Percentiles rank a stretch among this genome's conserved stretches.
Evolutionary conservation across 2,329 filamentous ascomycete genomes (phyloP).

Genomic region (Aspergillus fructus): DNA sequence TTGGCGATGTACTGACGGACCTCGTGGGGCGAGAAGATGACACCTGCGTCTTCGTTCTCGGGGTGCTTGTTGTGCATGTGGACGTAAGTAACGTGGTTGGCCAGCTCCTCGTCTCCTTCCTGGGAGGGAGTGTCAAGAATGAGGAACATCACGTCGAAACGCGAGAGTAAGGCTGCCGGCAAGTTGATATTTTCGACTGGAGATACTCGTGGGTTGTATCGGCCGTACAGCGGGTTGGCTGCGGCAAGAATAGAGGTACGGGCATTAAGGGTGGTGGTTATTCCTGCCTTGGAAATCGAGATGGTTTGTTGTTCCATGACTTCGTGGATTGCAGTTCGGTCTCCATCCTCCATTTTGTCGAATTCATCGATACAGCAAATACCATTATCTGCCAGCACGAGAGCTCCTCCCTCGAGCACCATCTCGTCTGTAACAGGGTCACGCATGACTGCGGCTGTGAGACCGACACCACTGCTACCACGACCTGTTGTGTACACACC

Average conservation of each 20-base stretch:
- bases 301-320: conserved; percentile 88
- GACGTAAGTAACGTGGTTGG: conserved; percentile 91
- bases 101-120: conserved; percentile 88
- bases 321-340: conserved; percentile 79
- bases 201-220: conserved; percentile 95
- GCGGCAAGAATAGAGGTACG: conserved; percentile 94
- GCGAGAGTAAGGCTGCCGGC: conserved; percentile 90
- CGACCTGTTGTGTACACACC: conserved; percentile 83
- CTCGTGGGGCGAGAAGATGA: conserved; percentile 90
- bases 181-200: conserved; percentile 99
- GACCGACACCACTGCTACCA: conserved; percentile 76
- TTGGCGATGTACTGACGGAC: conserved; percentile 95
- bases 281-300: conserved; percentile 84
- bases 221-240: conserved; percentile 94
- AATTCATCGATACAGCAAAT: conserved; percentile 86
- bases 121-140: conserved; percentile 91
- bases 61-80: conserved; percentile 97
- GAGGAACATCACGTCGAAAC: conserved; percentile 96
- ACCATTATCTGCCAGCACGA: conserved; percentile 77
- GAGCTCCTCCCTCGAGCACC: conserved; percentile 74
- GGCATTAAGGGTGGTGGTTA: conserved; percentile 94
- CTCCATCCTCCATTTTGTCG: conserved; percentile 80
- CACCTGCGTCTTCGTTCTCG: conserved; percentile 63
- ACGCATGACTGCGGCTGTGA: conserved; percentile 77
- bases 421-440: conserved; percentile 78